Conservation (phyloP, 164 flowering plant species). For the Tinospora cordifolia region DNA sequence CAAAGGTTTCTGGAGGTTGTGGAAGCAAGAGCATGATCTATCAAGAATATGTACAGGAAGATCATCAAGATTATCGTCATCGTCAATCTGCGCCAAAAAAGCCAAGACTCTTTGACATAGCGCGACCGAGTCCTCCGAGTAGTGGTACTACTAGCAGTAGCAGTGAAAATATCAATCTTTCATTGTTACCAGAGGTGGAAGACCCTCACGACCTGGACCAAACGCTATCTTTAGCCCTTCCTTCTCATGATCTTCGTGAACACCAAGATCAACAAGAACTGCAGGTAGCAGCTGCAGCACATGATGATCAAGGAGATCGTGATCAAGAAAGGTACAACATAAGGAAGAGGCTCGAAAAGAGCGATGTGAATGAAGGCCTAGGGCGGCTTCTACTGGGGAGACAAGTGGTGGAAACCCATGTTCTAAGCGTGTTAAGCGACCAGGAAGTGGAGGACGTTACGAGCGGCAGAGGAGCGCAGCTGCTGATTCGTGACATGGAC, state of each 20-base stretch:
- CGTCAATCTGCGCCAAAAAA: too few species aligned
- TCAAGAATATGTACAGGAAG: too few species aligned
- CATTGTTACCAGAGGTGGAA: too few species aligned
- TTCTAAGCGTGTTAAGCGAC: not conserved
- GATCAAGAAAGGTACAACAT: not conserved
- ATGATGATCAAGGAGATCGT: not conserved
- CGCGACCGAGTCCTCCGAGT: too few species aligned
- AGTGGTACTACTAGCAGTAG: too few species aligned
- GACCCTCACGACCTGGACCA: not conserved
- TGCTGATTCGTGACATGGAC: not conserved
- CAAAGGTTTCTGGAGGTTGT: too few species aligned
- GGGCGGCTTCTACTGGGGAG: not conserved
- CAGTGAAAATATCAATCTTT: too few species aligned
- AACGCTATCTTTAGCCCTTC: not conserved
- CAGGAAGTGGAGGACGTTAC: not conserved
- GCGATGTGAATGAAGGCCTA: not conserved
- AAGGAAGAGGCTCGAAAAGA: not conserved
- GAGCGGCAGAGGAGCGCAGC: not conserved
- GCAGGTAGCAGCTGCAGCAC: not conserved
- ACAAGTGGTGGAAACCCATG: not conserved
- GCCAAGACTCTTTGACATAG: too few species aligned
- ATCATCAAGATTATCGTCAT: too few species aligned
- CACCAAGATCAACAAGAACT: not conserved
- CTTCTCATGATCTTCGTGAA: not conserved
- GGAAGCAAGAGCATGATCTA: too few species aligned